Evolutionary conservation across 768 basidiomycete species (phyloP).

Genomic region (Lactarius psammicola): DNA sequence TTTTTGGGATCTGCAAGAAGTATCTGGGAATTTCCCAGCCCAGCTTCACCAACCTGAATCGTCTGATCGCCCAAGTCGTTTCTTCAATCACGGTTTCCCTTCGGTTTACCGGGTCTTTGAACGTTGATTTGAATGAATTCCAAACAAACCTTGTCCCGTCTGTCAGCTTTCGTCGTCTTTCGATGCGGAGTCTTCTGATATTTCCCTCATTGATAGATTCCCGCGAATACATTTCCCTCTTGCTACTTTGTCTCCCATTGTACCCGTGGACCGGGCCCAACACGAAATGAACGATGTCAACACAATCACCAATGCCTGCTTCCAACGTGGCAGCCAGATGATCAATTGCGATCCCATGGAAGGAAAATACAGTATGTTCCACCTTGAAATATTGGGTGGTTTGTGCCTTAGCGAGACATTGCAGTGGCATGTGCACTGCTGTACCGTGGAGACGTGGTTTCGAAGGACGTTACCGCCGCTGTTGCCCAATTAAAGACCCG

Average conservation of each 20-base stretch:
- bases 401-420: background rate
- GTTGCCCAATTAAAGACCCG: slow-evolving; percentile 74
- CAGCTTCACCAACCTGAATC: slow-evolving; percentile 61
- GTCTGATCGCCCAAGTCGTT: slow-evolving; percentile 64
- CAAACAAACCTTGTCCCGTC: slow-evolving; percentile 65
- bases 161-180: background rate
- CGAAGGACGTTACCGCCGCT: slow-evolving; percentile 75
- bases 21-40: slow-evolving; percentile 56
- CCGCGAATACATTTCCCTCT: slow-evolving; percentile 67
- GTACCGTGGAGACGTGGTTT: slow-evolving; percentile 75
- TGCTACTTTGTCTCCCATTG: slow-evolving; percentile 62
- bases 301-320: slow-evolving; percentile 70
- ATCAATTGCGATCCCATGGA: slow-evolving; percentile 76
- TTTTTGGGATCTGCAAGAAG: slow-evolving; percentile 60
- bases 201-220: slow-evolving; percentile 38
- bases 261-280: slow-evolving; percentile 58
- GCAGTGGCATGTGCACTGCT: slow-evolving; percentile 65
- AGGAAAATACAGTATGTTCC: slow-evolving; percentile 68
- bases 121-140: slow-evolving; percentile 70
- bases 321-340: slow-evolving; percentile 77
- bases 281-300: slow-evolving; percentile 68
- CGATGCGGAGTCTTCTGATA: slow-evolving; percentile 23
- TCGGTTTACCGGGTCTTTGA: slow-evolving; percentile 62
- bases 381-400: background rate
- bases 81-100: slow-evolving; percentile 46